A percentile compares a stretch with the other conserved stretches of the same genome.
Conservation (phyloP, 2,329 filamentous ascomycete species). For the Venturia asperata region DNA sequence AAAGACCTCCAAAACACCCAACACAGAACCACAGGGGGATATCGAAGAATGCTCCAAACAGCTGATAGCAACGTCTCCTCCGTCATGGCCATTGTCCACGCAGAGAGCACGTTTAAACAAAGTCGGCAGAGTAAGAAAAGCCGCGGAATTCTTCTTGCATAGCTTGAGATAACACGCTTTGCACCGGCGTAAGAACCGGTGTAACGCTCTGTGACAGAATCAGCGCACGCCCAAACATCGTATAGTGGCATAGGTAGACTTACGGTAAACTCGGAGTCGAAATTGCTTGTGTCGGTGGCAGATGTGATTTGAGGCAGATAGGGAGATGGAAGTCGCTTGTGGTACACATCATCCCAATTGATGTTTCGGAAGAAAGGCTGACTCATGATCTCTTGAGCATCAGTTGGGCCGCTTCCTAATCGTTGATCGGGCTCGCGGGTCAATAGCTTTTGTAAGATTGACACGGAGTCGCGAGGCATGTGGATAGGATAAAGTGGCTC, state of each 20-base stretch:
- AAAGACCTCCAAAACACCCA: constrained; percentile 12
- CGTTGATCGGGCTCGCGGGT: constrained; percentile 91
- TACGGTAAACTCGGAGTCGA: constrained; percentile 96
- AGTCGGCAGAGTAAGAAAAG: constrained; percentile 94
- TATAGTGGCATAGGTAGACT: constrained; percentile 91
- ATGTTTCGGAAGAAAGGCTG: constrained; percentile 97
- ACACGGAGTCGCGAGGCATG: constrained; percentile 96
- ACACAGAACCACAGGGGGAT: constrained; percentile 9
- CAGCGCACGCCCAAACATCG: constrained; percentile 76
- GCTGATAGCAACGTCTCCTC: background rate
- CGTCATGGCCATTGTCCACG: background rate
- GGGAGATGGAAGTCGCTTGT: constrained; percentile 84
- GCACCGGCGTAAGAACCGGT: constrained; percentile 24
- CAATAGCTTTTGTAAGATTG: constrained; percentile 93
- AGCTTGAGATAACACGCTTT: constrained; percentile 80
- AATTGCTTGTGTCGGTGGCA: constrained; percentile 98
- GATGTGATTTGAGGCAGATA: constrained; percentile 87
- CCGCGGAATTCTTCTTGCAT: constrained; percentile 99
- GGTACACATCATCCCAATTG: constrained; percentile 97
- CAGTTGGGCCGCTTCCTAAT: constrained; percentile 87
- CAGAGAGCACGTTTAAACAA: constrained; percentile 47
- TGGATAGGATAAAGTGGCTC: constrained; percentile 97
- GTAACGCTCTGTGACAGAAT: constrained; percentile 17
- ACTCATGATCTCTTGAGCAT: constrained; percentile 97
- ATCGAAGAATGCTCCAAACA: constrained; percentile 9